Evolutionary conservation across 2,329 filamentous ascomycete species (phyloP).

Genomic region (Malbranchea cinnamomea): DNA sequence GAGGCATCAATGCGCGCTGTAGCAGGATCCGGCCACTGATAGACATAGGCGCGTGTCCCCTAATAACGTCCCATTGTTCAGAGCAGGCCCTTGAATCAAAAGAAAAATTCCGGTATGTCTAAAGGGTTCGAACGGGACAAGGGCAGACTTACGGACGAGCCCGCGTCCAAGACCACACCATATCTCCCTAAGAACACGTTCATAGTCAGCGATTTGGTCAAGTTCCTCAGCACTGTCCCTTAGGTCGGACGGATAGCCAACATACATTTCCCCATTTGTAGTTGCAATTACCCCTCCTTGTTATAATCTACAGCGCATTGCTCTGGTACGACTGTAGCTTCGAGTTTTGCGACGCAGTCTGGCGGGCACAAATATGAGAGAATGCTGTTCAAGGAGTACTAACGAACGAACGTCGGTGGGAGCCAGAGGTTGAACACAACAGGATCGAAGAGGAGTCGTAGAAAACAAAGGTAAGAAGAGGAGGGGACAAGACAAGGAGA

Average conservation of each 20-base stretch:
- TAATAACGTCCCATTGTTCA: too few relatives aligned
- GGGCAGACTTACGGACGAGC: conserved; percentile 54
- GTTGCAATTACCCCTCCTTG: conserved; percentile 1
- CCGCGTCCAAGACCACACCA: conserved; percentile 92
- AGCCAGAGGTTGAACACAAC: conserved; percentile 1
- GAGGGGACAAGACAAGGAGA: not conserved
- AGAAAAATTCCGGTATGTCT: too few relatives aligned
- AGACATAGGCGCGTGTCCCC: conserved; percentile 86
- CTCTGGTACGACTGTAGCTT: too few relatives aligned
- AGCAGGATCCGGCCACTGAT: conserved; percentile 73
- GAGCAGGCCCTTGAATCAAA: too few relatives aligned
- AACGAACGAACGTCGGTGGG: not conserved
- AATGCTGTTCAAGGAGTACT: too few relatives aligned
- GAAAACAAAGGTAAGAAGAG: conserved; percentile 1
- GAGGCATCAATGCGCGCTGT: conserved; percentile 48
- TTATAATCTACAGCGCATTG: not conserved
- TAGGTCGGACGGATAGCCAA: not conserved
- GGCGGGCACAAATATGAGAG: too few relatives aligned
- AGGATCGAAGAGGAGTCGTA: conserved; percentile 1
- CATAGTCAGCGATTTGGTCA: conserved; percentile 12
- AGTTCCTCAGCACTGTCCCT: conserved; percentile 1
- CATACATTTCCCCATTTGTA: conserved; percentile 31
- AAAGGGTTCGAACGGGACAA: too few relatives aligned
- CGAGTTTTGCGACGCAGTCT: too few relatives aligned
- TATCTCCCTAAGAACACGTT: conserved; percentile 42